Evolutionary conservation across 306 rosid genomes (phyloP), one percentile per base, ranked within the genome.

Genomic region (Cicer yamashitae): DNA sequence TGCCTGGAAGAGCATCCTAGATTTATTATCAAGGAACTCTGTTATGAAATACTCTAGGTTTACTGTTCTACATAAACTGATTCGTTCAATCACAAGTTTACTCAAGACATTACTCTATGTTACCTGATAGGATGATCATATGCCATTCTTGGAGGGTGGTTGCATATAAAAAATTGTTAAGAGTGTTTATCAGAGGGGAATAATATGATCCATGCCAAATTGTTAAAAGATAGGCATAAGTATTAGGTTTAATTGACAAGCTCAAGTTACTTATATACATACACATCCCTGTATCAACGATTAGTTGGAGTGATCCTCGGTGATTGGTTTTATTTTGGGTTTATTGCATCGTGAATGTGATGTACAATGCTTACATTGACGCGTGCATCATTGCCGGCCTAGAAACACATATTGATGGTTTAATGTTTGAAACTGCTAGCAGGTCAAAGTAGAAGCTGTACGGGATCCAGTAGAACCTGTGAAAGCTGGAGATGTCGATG

Each of bases 361-460:
- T 6, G 60, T 15, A 5, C 13, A 50, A 20, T 2, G 48, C 41
- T 17, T 47, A 47, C 20, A 52, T 68, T 59, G 56, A 6, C 0
- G 4, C 17, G 71, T 62, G 2, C 50, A 43, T 46, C 46, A 41
- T 37, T 43, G 10, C 67, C 8, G 54, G 6, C 40, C 68, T 8
- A 20, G 45, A 60, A 61, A 53, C 11, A 25, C 38, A 46, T 70
- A 66, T 45, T 63, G 74, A 6, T 61, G 60, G 30, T 25, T 64
- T 77, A 8, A 17, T 45, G 73, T 25, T 15, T 74, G 64, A 48
- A 54, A 57, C 34, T 74, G 41, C 71, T 59, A 7, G 63, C 88
- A 91, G 94, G 90, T 77, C 15, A 83, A 67, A 47, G 84, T 75
- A 54, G 80, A 81, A 47, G 57, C 77, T 86, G 89, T 74, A 51